Percentiles rank a stretch among this genome's conserved stretches.
These are phyloP conservation scores for Penicillium malachiteum DNA, from an alignment of 495 filamentous ascomycete species.

Conservation along the genomic window DNA sequence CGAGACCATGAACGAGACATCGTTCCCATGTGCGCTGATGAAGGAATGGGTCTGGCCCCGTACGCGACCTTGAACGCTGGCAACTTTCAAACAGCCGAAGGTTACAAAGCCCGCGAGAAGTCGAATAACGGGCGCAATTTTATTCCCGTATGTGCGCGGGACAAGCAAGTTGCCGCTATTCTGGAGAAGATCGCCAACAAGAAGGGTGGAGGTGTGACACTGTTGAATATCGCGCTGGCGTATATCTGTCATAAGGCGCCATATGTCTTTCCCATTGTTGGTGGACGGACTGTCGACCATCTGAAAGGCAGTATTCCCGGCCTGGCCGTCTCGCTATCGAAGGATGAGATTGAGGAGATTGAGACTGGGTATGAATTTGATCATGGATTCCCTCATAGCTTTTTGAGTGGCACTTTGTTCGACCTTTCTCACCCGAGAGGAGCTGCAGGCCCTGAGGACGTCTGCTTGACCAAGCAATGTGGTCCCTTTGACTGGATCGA, in stretches of 20 bases:
- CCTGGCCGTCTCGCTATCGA: slow-evolving; percentile 49
- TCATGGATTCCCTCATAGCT: slow-evolving; percentile 51
- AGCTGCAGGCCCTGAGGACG: slow-evolving; percentile 12
- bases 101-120: slow-evolving; percentile 13
- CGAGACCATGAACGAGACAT: slow-evolving; percentile 74
- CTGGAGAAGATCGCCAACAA: slow-evolving; percentile 41
- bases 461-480: slow-evolving; percentile 12
- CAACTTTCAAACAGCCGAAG: slow-evolving; percentile 51
- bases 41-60: slow-evolving; percentile 69
- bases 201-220: slow-evolving; percentile 26
- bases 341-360: slow-evolving; percentile 62
- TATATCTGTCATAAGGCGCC: slow-evolving; percentile 56
- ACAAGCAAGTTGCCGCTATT: slow-evolving; percentile 53
- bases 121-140: background rate
- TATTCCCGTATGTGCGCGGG: slow-evolving; percentile 26
- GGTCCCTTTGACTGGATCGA: slow-evolving; percentile 22
- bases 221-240: slow-evolving; percentile 51
- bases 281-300: slow-evolving; percentile 62
- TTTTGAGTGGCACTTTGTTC: slow-evolving; percentile 19
- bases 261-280: slow-evolving; percentile 73
- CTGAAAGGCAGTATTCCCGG: slow-evolving; percentile 67
- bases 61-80: slow-evolving; percentile 67
- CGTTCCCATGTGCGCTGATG: slow-evolving; percentile 60
- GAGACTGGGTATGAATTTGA: slow-evolving; percentile 59
- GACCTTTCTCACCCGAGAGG: slow-evolving; percentile 9